Evolutionary conservation across 129 eudicot species (phyloP).

Genomic region (Lactuca saligna): DNA sequence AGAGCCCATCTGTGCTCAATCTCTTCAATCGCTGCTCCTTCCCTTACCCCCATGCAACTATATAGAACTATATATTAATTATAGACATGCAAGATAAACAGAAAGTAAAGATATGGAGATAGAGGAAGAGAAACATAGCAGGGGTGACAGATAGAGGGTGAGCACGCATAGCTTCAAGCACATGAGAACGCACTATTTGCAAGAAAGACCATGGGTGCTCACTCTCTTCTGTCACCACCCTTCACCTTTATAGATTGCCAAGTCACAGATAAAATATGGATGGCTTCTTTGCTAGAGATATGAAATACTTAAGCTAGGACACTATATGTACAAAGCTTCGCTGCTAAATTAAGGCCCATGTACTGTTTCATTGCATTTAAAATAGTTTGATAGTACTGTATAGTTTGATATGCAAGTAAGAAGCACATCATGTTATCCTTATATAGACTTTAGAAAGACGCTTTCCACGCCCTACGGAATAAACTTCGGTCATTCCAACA

Average conservation of each 20-base stretch:
- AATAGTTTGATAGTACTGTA: constrained; percentile 2
- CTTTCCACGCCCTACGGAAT: constrained; percentile 38
- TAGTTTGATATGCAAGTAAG: constrained; percentile 36
- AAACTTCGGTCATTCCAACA: constrained; percentile 26
- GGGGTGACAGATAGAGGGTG: constrained; percentile 87
- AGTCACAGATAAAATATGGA: not conserved
- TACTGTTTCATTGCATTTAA: constrained; percentile 41
- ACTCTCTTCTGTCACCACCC: constrained; percentile 61
- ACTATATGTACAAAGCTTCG: not conserved
- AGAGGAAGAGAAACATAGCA: not conserved
- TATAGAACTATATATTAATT: not conserved
- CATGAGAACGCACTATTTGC: constrained; percentile 12
- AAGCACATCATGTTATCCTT: constrained; percentile 28
- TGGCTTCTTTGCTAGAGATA: not conserved
- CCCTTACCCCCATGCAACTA: no score
- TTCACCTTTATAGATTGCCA: constrained; percentile 10
- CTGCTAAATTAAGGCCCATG: not conserved
- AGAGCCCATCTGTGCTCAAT: constrained; percentile 33
- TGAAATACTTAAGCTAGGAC: not conserved
- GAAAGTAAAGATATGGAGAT: not conserved
- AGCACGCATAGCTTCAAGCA: constrained; percentile 78
- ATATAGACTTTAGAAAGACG: constrained; percentile 41
- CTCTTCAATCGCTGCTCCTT: constrained; percentile 37
- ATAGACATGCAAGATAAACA: not conserved
- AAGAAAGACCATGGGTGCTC: constrained; percentile 45